Evolutionary conservation across 2,329 filamentous ascomycete species (phyloP), one percentile per base, ranked within the genome.

Genomic region (Chlorencoelia australis): DNA sequence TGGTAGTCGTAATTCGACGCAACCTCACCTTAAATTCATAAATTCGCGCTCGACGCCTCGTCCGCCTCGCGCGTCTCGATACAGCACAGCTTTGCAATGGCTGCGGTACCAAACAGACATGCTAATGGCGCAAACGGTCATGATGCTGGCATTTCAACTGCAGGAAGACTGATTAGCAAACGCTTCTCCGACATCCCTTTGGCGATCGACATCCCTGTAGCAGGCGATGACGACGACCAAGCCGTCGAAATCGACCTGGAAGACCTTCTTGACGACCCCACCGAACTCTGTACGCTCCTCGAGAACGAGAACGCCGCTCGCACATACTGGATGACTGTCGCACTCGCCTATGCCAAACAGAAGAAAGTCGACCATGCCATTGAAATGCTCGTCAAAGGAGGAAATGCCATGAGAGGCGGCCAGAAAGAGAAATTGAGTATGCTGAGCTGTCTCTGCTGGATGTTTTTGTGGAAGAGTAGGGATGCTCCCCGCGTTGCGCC

Each of bases 311-410:
- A 81, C 54, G 88, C 87, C 11, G 82, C 85, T 24, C 87, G 89
- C 53, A 85, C 80, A 35, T 93, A 93, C 50, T 98, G 93, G 93
- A 89, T 98, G 69, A 89, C 86, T n/a, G 91, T 96, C 48, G 84
- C 93, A 27, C 71, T 96, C 41, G 89, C 89, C 31, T 98, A 98
- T 56, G 89, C 91, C 26, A 98, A 96, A 65, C 86, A 94, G 64
- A 79, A 81, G 56, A 94, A 94, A 64, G 75, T 91, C 44, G 88
- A 95, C 56, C 83, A 91, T 63, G 75, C 76, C 40, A 80, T 81
- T 50, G 76, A 81, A 59, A 79, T 80, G 66, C 65, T 81, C 48
- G 75, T 79, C 33, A 76, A 78, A 55, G 78, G 76, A 24, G 61
- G 79, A 39, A 62, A 65, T 21, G 76, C 75, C 11, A 68, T 79